phyloP scores from a whole-genome alignment of 2,329 filamentous ascomycete species.

The Dactylonectria estremocensis region DNA sequence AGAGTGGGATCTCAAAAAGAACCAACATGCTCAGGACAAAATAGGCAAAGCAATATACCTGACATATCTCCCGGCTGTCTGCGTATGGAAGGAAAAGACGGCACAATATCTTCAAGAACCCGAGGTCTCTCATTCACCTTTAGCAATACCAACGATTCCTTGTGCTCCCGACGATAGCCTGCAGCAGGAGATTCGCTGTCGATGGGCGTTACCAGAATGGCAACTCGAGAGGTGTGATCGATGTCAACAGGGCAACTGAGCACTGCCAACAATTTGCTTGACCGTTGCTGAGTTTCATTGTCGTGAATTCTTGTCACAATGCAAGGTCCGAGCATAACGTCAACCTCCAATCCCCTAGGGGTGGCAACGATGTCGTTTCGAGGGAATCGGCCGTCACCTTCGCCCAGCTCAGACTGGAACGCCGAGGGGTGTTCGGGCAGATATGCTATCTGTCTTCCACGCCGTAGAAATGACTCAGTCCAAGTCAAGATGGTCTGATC shows the following conservation, averaged over 20 bases:
- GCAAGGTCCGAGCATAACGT: slow-evolving; percentile 4
- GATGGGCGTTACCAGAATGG: slow-evolving; percentile 1
- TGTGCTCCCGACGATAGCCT: slow-evolving; percentile 11
- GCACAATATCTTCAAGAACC: background rate
- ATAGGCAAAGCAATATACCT: background rate
- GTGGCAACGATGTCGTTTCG: slow-evolving; percentile 14
- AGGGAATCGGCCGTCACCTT: background rate
- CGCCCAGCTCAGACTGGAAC: slow-evolving; percentile 1
- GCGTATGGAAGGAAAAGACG: background rate
- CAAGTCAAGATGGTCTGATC: slow-evolving; percentile 55
- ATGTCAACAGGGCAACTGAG: slow-evolving; percentile 20
- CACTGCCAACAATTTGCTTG: slow-evolving; percentile 5
- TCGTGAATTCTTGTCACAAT: slow-evolving; percentile 1
- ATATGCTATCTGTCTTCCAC: background rate
- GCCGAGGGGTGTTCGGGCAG: slow-evolving; percentile 1
- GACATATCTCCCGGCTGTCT: slow-evolving; percentile 8
- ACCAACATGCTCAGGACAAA: background rate
- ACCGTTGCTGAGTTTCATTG: background rate
- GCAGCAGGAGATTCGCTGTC: background rate
- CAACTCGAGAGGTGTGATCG: slow-evolving; percentile 2
- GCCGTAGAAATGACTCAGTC: slow-evolving; percentile 18
- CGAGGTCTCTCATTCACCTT: slow-evolving; percentile 6
- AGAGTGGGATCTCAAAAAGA: background rate
- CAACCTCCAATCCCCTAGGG: background rate
- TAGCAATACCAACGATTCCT: background rate